Conservation (phyloP, 2,329 filamentous ascomycete species). For the Talaromyces sp. region DNA sequence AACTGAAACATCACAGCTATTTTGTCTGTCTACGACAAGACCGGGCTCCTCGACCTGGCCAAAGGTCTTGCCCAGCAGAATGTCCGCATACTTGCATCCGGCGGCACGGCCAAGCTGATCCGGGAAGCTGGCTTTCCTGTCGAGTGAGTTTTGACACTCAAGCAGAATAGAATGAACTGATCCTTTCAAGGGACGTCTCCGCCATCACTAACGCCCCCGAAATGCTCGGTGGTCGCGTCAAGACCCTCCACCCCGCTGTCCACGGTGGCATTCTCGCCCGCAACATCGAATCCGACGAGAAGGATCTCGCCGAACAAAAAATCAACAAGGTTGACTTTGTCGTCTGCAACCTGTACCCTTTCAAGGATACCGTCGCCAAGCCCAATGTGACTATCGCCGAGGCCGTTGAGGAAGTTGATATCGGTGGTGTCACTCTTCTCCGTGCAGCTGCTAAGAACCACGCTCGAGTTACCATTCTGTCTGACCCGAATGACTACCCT, state of each 20-base stretch:
- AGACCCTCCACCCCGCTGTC: conserved; percentile 94
- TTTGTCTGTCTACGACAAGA: conserved; percentile 98
- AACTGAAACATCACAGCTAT: conserved; percentile 60
- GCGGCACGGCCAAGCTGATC: conserved; percentile 93
- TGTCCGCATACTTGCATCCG: conserved; percentile 89
- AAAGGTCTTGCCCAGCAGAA: conserved; percentile 86
- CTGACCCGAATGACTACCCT: conserved; percentile 88
- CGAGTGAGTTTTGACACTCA: conserved; percentile 60
- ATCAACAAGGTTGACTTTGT: conserved; percentile 94
- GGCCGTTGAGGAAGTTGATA: conserved; percentile 98
- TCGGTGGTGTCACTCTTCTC: conserved; percentile 93
- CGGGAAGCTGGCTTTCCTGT: conserved; percentile 93
- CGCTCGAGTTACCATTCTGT: conserved; percentile 89
- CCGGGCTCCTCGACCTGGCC: conserved; percentile 84
- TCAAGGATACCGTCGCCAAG: conserved; percentile 97
- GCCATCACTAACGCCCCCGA: conserved; percentile 96
- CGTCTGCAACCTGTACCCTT: conserved; percentile 98
- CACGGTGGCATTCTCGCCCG: conserved; percentile 83
- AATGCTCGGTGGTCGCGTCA: conserved; percentile 88
- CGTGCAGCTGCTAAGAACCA: conserved; percentile 98
- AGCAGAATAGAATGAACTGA: background rate
- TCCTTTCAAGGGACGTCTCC: conserved; percentile 72
- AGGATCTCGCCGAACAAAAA: conserved; percentile 91
- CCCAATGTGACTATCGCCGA: conserved; percentile 95
- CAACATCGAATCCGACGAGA: conserved; percentile 91